These are phyloP conservation scores for Umbelopsis isabellina DNA, from an alignment of 192 early-diverging fungal genomes.

Conservation along the genomic window DNA sequence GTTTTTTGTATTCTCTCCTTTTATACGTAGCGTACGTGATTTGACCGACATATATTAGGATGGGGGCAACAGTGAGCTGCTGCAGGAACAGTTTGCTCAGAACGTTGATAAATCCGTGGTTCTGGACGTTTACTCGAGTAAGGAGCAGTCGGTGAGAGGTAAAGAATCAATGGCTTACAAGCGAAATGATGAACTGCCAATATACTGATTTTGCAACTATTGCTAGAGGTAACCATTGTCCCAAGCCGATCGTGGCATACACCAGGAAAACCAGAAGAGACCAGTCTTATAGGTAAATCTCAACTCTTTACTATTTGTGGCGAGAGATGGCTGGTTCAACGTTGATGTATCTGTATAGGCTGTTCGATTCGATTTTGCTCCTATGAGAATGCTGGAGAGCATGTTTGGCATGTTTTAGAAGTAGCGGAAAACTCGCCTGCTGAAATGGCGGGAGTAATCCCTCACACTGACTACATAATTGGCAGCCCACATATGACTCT, in stretches of 20 bases:
- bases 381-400: conserved; percentile 58
- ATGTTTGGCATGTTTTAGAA: conserved; percentile 73
- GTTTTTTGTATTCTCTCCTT: neutral
- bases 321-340: neutral
- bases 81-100: conserved; percentile 48
- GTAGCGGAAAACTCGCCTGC: conserved; percentile 71
- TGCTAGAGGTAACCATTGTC: conserved; percentile 35
- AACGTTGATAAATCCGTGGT: conserved; percentile 51
- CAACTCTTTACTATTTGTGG: neutral
- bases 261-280: conserved; percentile 33
- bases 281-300: conserved; percentile 42
- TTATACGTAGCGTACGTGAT: neutral
- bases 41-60: conserved; percentile 1
- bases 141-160: conserved; percentile 59
- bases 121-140: conserved; percentile 60
- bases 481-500: conserved; percentile 65
- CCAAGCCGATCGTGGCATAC: conserved; percentile 40
- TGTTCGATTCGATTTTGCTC: conserved; percentile 70
- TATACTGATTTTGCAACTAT: neutral
- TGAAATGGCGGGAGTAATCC: conserved; percentile 59
- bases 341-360: neutral
- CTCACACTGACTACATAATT: conserved; percentile 76
- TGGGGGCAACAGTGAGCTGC: conserved; percentile 41
- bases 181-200: neutral
- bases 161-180: neutral